A percentile compares a stretch with the other conserved stretches of the same genome.
Conservation (phyloP, 2,329 filamentous ascomycete genomes). For the Penicillium sp. region DNA sequence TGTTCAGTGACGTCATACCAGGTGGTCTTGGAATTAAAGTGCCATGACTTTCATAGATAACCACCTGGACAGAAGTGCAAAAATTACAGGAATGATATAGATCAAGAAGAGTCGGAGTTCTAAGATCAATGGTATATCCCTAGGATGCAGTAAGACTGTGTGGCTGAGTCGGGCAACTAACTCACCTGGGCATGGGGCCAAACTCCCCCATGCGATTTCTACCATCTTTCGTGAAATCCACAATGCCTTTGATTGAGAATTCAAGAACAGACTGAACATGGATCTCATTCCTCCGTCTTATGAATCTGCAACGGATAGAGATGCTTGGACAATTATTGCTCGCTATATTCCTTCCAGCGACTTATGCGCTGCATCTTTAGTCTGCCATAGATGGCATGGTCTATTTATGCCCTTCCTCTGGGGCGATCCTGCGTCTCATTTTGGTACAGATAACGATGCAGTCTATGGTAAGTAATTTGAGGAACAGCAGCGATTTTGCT, state of each 20-base stretch:
- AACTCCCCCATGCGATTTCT: background rate
- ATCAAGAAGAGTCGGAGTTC: background rate
- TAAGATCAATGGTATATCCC: background rate
- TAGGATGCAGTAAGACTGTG: background rate
- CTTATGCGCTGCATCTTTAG: conserved; percentile 55
- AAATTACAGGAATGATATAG: background rate
- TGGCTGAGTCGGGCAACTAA: conserved; percentile 6
- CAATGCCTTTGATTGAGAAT: background rate
- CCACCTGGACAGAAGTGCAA: background rate
- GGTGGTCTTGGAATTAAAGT: background rate
- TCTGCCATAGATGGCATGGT: conserved; percentile 56
- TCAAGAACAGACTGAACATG: conserved; percentile 37
- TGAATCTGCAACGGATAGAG: conserved; percentile 53
- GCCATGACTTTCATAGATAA: background rate
- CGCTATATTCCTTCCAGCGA: conserved; percentile 56
- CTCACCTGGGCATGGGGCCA: conserved; percentile 3
- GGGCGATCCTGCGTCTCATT: conserved; percentile 62
- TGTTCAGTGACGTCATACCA: conserved; percentile 1
- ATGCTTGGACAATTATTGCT: conserved; percentile 57
- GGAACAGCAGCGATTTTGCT: background rate
- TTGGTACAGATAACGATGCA: conserved; percentile 58
- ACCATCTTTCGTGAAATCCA: background rate
- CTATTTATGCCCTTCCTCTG: conserved; percentile 60
- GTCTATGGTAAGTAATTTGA: conserved; percentile 49
- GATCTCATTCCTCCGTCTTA: conserved; percentile 61